These are phyloP conservation scores for Eucalyptus urophylla DNA, from an alignment of 345 rosid species.

Conservation along the genomic window DNA sequence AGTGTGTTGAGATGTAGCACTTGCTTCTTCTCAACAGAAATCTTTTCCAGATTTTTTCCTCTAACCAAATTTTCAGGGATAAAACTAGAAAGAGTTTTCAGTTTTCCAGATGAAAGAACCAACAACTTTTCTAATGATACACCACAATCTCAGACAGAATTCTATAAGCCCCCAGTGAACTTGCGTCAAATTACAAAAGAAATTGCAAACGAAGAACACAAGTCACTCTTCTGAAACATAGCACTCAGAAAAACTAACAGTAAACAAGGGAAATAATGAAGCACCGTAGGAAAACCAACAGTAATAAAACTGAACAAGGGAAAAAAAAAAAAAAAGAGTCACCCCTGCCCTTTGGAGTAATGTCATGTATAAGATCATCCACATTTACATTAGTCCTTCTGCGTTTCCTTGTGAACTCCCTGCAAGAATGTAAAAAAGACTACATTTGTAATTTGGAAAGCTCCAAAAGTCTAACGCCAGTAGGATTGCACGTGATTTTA, in stretches of 20 bases:
- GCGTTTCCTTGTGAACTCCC: constrained; percentile 56
- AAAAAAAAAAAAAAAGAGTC: background rate
- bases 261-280: background rate
- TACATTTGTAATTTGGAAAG: background rate
- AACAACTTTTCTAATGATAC: background rate
- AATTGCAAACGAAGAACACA: background rate
- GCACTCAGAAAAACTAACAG: background rate
- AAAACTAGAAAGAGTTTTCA: background rate
- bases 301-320: background rate
- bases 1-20: background rate
- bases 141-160: background rate
- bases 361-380: constrained; percentile 66
- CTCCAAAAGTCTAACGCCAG: background rate
- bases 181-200: background rate
- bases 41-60: background rate
- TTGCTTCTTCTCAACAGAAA: background rate
- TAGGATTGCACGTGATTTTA: background rate
- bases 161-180: background rate
- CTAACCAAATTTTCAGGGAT: background rate
- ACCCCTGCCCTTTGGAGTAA: constrained; percentile 85
- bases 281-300: background rate
- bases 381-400: constrained; percentile 56
- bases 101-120: background rate
- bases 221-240: background rate
- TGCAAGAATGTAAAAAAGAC: background rate